Base-by-base conservation (phyloP, 1,284 basidiomycete species). In the Mycosarcoma mackinlayi region DNA sequence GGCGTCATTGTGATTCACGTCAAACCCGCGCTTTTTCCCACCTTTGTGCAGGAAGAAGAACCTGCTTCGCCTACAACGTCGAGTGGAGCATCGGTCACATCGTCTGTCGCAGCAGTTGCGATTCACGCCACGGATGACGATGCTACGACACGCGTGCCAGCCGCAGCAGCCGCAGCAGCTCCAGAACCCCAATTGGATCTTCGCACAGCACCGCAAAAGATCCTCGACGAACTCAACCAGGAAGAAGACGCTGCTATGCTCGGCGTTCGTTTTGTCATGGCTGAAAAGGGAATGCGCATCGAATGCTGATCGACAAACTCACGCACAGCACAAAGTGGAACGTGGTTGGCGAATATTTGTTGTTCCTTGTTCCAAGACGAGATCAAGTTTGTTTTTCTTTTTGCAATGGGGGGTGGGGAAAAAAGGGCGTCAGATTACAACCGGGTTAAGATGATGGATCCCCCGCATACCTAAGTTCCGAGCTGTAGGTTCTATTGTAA, bases 211-310 rank as follows among this genome's bases (percentile, higher is more conserved):
- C 75, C 71, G 28, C 55, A 74, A 19, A 64, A 74, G 25, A 77
- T 79, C 31, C 45, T 79, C 4, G 61, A 76, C 40, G 72, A 79
- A 47, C 45, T 79, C 19, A 30, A 56, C 16, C 52, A 70, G 21
- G 46, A 61, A 19, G 77, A 79, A 31, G 18, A 41, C 4, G 16
- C 35, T 18, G 51, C 60, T 0, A n/a, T 35, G 11, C 46, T 79
- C n/a, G 77, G 77, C 8, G 74, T 78, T 7, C 46, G 65, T 16
- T 77, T 79, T 46, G 75, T 72, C 13, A 72, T 78, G 62, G 74
- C 76, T 11, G 57, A 76, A 40, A 75, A 78, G 64, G 77, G 77
- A 13, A 75, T 77, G 75, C 54, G 74, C 25, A 77, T 79, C 25
- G 76, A 75, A 33, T 67, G 59, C 27, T 72, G 35, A 45, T 19